phyloP scores from a whole-genome alignment of 73 alveolate genomes.

The Uronychia setigera region DNA sequence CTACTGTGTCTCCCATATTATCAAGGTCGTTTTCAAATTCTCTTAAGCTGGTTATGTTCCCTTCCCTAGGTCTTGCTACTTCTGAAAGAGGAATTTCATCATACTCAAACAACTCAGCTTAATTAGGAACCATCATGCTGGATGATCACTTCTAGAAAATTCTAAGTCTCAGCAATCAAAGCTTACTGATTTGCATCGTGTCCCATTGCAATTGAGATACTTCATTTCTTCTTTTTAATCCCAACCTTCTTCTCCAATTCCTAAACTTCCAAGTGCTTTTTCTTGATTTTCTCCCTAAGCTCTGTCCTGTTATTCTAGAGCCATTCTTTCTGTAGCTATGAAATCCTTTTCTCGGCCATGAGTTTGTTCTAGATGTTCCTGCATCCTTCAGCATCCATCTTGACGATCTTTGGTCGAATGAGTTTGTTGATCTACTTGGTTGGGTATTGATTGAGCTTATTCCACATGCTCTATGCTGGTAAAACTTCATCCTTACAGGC shows the following conservation, averaged over 20 bases:
- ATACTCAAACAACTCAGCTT: too few relatives aligned
- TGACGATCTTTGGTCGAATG: slow-evolving; percentile 21
- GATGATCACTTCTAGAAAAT: too few relatives aligned
- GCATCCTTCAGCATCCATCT: slow-evolving; percentile 36
- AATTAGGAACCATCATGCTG: too few relatives aligned
- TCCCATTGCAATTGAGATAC: background rate
- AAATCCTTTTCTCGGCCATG: slow-evolving; percentile 14
- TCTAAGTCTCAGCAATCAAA: too few relatives aligned
- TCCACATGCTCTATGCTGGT: background rate
- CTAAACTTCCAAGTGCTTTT: slow-evolving; percentile 13
- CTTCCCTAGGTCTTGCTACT: too few relatives aligned
- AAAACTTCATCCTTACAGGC: background rate
- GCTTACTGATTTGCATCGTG: too few relatives aligned
- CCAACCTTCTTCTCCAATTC: slow-evolving; percentile 22
- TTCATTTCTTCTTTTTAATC: background rate
- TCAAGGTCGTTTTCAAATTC: background rate
- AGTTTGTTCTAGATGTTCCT: slow-evolving; percentile 6
- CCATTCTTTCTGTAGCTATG: slow-evolving; percentile 15
- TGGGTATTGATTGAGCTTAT: slow-evolving; percentile 8
- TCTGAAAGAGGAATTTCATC: too few relatives aligned
- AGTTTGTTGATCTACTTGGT: slow-evolving; percentile 21
- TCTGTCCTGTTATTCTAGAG: slow-evolving; percentile 11
- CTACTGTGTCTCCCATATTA: background rate
- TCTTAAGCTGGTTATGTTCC: background rate
- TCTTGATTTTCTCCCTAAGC: slow-evolving; percentile 17